Evolutionary conservation across 164 flowering plant genomes (phyloP), one percentile per base, ranked within the genome.

Genomic region (Chloranthus sessilifolius): DNA sequence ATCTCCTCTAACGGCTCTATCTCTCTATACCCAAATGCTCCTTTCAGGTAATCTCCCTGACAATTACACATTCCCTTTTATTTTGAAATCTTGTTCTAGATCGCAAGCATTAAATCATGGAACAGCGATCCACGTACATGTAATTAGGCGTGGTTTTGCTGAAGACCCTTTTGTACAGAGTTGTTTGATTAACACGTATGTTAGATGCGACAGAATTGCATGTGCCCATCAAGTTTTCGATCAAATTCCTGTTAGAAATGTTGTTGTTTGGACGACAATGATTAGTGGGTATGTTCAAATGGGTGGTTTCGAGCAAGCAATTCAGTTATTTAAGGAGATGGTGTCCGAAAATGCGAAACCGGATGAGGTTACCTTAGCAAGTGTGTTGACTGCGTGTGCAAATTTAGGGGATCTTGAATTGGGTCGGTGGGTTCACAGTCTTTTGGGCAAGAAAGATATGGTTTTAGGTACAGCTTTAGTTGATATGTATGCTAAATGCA

Each of bases 161-260:
- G 41, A 55, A 3, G 89, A 89, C 69, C 67, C 77, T 1, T 83
- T 70, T 58, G 80, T 85, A 46, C 84, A 83, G 45, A 89, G 82
- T 56, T 47, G 84, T 30, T 63, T 86, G n/a, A 74, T 86, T 55
- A 85, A 64, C 2, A 64, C 59, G 68, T 64, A 53, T 25, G 63
- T 55, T 6, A 59, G 59, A 48, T 59, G 63, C 43, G 63, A 60
- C 8, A 64, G 59, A 47, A 35, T 64, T 27, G 22, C 48, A 30
- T n/a, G 40, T 20, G 62, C 68, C 0, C 46, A 49, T 35, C 43
- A 46, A 20, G 26, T 52, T 11, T 52, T 52, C 26, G 56, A 52
- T 52, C 41, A 40, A 39, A 38, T 52, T 24, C 45, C 20, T 26
- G 34, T 7, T 15, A 52, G 40, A 35, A 52, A 52, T 40, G 44